Evolutionary conservation across 2,329 filamentous ascomycete species (phyloP).

Genomic region (Aspergillus tanneri): DNA sequence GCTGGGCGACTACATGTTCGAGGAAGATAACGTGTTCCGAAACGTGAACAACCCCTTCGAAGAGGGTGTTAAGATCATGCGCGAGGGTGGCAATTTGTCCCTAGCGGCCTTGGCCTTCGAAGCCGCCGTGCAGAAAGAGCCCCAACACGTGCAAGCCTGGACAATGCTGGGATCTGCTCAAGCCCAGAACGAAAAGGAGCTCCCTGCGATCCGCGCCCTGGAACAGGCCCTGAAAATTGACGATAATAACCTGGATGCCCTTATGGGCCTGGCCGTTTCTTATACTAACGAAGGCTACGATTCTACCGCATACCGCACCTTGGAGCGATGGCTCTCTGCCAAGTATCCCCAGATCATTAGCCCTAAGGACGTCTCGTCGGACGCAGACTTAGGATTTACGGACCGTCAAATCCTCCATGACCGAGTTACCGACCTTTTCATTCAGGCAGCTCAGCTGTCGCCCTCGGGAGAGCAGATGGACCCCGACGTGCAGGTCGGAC

Average conservation of each 20-base stretch:
- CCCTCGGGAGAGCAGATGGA: constrained; percentile 95
- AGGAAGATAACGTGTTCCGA: constrained; percentile 87
- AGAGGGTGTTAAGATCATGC: constrained; percentile 89
- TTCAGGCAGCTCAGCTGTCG: constrained; percentile 85
- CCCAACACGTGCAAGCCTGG: constrained; percentile 88
- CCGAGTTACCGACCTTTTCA: constrained; percentile 86
- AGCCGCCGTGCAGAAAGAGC: constrained; percentile 86
- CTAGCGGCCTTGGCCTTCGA: constrained; percentile 93
- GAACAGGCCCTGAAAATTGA: constrained; percentile 89
- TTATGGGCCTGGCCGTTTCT: constrained; percentile 94
- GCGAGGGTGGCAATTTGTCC: constrained; percentile 88
- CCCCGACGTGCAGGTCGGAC: constrained; percentile 93
- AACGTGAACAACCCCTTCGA: constrained; percentile 81
- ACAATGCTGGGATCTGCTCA: constrained; percentile 87
- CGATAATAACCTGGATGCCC: constrained; percentile 77
- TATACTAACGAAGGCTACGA: constrained; percentile 99
- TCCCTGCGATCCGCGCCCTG: constrained; percentile 87
- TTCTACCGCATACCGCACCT: constrained; percentile 89
- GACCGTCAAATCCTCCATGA: constrained; percentile 87
- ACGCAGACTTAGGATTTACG: constrained; percentile 87
- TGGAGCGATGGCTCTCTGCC: constrained; percentile 94
- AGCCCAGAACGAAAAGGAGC: constrained; percentile 98
- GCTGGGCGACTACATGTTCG: constrained; percentile 89
- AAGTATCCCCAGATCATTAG: constrained; percentile 85
- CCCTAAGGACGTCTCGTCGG: constrained; percentile 68